phyloP scores from a whole-genome alignment of 2,329 filamentous ascomycete genomes.

The Plenodomus biglobosus region DNA sequence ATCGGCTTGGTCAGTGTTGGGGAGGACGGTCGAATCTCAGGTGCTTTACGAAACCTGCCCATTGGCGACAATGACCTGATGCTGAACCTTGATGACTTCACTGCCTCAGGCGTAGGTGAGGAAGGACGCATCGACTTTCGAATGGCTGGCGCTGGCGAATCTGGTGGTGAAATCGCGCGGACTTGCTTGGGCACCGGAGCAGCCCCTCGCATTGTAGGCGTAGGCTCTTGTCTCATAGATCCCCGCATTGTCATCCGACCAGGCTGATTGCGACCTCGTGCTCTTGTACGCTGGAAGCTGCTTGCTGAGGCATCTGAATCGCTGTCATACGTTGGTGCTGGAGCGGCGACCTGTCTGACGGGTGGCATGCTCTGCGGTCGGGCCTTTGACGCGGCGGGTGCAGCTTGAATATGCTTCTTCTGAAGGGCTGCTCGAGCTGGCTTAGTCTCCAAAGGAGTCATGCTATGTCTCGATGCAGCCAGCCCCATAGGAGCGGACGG shows the following conservation, averaged over 20 bases:
- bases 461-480: slow-evolving; percentile 40
- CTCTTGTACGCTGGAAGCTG: slow-evolving; percentile 70
- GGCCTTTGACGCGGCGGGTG: slow-evolving; percentile 18
- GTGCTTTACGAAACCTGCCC: slow-evolving; percentile 53
- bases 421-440: slow-evolving; percentile 42
- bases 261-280: slow-evolving; percentile 45
- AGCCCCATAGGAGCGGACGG: slow-evolving; percentile 31
- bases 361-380: slow-evolving; percentile 34
- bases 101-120: slow-evolving; percentile 33
- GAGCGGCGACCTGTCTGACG: slow-evolving; percentile 15
- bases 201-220: slow-evolving; percentile 35
- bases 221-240: slow-evolving; percentile 64
- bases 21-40: slow-evolving; percentile 14
- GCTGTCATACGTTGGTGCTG: slow-evolving; percentile 40
- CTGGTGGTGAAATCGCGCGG: slow-evolving; percentile 47
- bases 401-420: slow-evolving; percentile 43
- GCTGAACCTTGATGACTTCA: slow-evolving; percentile 61
- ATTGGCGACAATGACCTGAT: slow-evolving; percentile 71
- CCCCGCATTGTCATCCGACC: slow-evolving; percentile 64
- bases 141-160: slow-evolving; percentile 28
- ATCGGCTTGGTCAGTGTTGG: slow-evolving; percentile 19
- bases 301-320: slow-evolving; percentile 58
- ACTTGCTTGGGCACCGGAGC: slow-evolving; percentile 40
- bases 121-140: slow-evolving; percentile 39
- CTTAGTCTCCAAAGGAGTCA: slow-evolving; percentile 24